phyloP scores from a whole-genome alignment of 2,329 filamentous ascomycete species.

The Aureobasidium sp. region DNA sequence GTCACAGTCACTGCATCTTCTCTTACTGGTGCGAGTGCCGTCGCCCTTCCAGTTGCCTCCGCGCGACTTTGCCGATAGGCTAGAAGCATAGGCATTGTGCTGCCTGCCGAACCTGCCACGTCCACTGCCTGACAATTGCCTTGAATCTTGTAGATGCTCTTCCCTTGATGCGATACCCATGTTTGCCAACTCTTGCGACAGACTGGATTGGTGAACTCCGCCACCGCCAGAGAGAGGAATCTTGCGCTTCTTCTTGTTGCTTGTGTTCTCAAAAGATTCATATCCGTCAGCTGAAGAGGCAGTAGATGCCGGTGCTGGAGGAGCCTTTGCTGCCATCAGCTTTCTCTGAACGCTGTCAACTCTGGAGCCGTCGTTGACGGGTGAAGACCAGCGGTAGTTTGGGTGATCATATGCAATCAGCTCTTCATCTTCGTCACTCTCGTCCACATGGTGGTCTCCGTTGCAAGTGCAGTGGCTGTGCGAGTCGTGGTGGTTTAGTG shows the following conservation, averaged over 20 bases:
- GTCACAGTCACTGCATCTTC: neutral
- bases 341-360: constrained; percentile 28
- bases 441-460: constrained; percentile 42
- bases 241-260: constrained; percentile 99
- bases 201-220: constrained; percentile 49
- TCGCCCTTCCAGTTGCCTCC: constrained; percentile 20
- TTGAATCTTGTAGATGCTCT: constrained; percentile 21
- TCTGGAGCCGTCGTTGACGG: constrained; percentile 23
- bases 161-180: constrained; percentile 48
- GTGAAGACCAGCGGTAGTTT: constrained; percentile 34
- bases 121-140: constrained; percentile 37
- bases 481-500: constrained; percentile 30
- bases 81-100: constrained; percentile 36
- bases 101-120: constrained; percentile 72
- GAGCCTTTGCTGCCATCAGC: constrained; percentile 28
- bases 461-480: constrained; percentile 44
- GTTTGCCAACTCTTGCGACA: constrained; percentile 58
- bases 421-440: constrained; percentile 59
- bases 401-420: constrained; percentile 36
- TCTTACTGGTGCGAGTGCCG: constrained; percentile 18
- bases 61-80: constrained; percentile 30
- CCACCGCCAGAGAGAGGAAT: constrained; percentile 81
- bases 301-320: constrained; percentile 45
- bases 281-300: constrained; percentile 77
- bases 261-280: constrained; percentile 95